phyloP scores from a whole-genome alignment of 2,329 filamentous ascomycete genomes.

The Penicillium sp. region DNA sequence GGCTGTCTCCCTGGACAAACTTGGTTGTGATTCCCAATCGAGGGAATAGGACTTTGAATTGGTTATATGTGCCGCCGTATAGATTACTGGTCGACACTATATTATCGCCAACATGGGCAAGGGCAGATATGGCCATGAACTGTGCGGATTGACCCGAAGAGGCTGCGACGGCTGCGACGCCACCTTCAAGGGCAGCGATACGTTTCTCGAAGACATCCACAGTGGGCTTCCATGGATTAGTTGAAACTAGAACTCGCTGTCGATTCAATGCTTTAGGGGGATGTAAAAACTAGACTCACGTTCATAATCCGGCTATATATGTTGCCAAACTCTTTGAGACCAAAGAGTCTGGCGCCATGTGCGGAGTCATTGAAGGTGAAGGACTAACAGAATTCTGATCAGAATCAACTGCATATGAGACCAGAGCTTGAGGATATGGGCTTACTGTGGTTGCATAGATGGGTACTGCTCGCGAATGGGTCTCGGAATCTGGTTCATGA shows the following conservation, averaged over 20 bases:
- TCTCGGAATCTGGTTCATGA: conserved; percentile 68
- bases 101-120: conserved; percentile 85
- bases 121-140: conserved; percentile 75
- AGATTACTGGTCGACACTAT: conserved; percentile 84
- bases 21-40: conserved; percentile 78
- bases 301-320: conserved; percentile 98
- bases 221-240: too few species aligned
- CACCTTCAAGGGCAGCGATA: conserved; percentile 88
- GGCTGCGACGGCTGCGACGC: conserved; percentile 73
- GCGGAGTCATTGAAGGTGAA: conserved; percentile 98
- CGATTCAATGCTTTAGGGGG: too few species aligned
- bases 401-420: too few species aligned
- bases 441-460: conserved; percentile 95
- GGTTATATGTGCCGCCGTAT: conserved; percentile 94
- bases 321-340: conserved; percentile 93
- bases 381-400: too few species aligned
- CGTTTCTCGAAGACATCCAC: conserved; percentile 95
- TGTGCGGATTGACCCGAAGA: conserved; percentile 83
- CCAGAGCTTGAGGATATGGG: too few species aligned
- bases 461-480: conserved; percentile 81
- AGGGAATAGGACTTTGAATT: conserved; percentile 83
- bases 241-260: too few species aligned
- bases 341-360: conserved; percentile 87
- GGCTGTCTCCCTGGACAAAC: conserved; percentile 72
- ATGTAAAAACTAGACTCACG: too few species aligned